Conservation (phyloP, 768 basidiomycete species). For the Pleurotus eryngii region DNA sequence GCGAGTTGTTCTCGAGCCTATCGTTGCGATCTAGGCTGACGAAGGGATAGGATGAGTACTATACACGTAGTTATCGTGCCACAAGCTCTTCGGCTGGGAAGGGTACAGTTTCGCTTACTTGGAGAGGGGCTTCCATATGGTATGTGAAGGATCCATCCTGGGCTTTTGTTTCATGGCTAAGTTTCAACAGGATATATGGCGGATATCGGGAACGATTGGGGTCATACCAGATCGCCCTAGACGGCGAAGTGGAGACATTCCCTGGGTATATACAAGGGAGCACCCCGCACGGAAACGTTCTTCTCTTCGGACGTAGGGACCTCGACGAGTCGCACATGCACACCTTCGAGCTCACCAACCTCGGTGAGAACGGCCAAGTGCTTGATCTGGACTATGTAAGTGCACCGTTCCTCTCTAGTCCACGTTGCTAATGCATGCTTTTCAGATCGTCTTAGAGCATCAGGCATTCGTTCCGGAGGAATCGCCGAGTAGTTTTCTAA, state of each 20-base stretch:
- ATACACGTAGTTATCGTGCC: constrained; percentile 1
- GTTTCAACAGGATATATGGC: constrained; percentile 9
- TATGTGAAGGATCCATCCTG: background rate
- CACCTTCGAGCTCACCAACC: background rate
- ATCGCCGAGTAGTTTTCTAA: background rate
- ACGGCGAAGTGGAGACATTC: background rate
- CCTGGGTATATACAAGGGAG: constrained; percentile 5
- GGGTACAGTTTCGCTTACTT: constrained; percentile 7
- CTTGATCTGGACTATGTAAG: constrained; percentile 20
- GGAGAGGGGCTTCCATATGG: constrained; percentile 9
- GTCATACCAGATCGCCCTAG: constrained; percentile 9
- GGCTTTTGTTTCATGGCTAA: background rate
- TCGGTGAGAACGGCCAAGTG: constrained; percentile 5
- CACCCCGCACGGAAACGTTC: background rate
- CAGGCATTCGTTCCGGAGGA: background rate
- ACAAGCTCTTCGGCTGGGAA: constrained; percentile 7
- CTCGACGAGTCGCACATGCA: constrained; percentile 1
- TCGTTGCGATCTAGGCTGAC: background rate
- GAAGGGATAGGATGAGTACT: background rate
- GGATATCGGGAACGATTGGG: constrained; percentile 10
- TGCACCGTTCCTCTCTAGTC: constrained; percentile 28
- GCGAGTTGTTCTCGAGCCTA: background rate
- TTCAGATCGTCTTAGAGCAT: constrained; percentile 18
- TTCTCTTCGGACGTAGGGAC: background rate
- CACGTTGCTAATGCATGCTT: constrained; percentile 38